Percentiles rank a stretch among this genome's conserved stretches.
Conservation (phyloP, 2,329 filamentous ascomycete species). For the Diplodia corticola region DNA sequence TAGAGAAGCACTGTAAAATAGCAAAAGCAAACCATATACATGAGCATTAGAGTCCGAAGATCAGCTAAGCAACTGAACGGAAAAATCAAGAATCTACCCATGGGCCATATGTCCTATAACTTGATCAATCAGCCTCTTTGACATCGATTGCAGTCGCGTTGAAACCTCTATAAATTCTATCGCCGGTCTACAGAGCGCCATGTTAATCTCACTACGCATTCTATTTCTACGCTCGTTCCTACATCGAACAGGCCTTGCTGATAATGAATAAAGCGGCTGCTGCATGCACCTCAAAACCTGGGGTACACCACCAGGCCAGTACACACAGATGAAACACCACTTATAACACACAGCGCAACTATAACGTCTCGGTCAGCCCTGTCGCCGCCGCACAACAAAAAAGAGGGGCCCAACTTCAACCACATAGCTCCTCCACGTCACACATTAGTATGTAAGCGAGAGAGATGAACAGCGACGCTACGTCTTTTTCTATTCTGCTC, state of each 20-base stretch:
- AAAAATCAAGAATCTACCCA: not conserved
- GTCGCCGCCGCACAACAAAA: not conserved
- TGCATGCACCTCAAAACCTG: not conserved
- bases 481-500: no score
- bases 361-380: slow-evolving; percentile 12
- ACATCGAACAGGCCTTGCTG: not conserved
- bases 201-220: not conserved
- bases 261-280: not conserved
- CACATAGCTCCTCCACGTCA: not conserved
- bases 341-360: slow-evolving; percentile 9
- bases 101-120: not conserved
- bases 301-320: not conserved
- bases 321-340: slow-evolving; percentile 6
- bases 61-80: not conserved
- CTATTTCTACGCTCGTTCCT: not conserved
- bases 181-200: not conserved
- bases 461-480: no score
- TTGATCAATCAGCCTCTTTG: not conserved
- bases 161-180: not conserved
- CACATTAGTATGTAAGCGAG: not conserved
- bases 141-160: not conserved
- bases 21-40: not conserved
- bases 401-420: not conserved
- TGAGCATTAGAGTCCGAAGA: not conserved
- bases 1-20: not conserved